These are phyloP conservation scores for Pyrrhoderma noxium DNA, from an alignment of 1,284 basidiomycete species.

Conservation along the genomic window DNA sequence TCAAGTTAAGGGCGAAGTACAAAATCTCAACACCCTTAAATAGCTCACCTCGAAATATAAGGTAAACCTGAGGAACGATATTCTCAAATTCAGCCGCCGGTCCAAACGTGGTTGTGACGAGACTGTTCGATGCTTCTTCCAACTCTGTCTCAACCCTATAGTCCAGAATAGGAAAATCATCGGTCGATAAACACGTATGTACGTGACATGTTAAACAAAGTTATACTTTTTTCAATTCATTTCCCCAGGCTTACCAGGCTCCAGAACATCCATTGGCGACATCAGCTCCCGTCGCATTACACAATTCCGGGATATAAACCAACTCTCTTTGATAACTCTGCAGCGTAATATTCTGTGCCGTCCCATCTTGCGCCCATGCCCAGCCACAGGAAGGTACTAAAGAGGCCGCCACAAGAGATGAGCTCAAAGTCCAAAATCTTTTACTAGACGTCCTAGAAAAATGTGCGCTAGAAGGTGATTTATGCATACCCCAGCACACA, in stretches of 20 bases:
- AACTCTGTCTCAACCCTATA: constrained; percentile 13
- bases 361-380: neutral
- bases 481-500: too few species aligned
- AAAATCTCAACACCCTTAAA: too few species aligned
- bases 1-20: constrained; percentile 6
- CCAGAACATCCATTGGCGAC: constrained; percentile 31
- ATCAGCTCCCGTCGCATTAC: constrained; percentile 21
- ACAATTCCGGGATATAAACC: constrained; percentile 44
- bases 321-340: constrained; percentile 35
- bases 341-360: constrained; percentile 33
- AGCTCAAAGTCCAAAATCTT: too few species aligned
- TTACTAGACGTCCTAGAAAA: neutral
- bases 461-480: neutral
- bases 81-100: constrained; percentile 29
- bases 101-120: constrained; percentile 33
- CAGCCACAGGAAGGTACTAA: neutral
- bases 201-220: too few species aligned
- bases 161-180: constrained; percentile 15
- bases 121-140: constrained; percentile 14
- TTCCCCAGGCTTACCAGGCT: constrained; percentile 41
- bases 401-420: neutral
- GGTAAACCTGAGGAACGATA: constrained; percentile 47
- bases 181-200: constrained; percentile 15
- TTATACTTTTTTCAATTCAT: too few species aligned
- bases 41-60: constrained; percentile 41